Evolutionary conservation across 2,329 filamentous ascomycete species (phyloP).

Genomic region (Cordyceps cicadae): DNA sequence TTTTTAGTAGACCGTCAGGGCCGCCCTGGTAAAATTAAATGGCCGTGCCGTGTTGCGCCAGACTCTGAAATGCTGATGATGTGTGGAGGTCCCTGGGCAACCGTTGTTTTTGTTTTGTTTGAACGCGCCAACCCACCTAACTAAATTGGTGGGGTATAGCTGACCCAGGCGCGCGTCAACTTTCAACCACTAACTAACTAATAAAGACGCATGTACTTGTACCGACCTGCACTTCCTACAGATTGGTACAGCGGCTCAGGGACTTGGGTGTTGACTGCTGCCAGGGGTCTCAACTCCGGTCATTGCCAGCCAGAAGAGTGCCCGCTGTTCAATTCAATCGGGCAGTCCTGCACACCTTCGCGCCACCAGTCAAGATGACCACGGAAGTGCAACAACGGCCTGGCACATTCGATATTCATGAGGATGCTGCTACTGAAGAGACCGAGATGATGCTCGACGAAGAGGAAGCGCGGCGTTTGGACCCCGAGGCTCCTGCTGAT

Average conservation of each 20-base stretch:
- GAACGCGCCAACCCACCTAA: conserved; percentile 9
- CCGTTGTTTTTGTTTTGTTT: conserved; percentile 22
- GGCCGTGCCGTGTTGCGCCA: not conserved
- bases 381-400: conserved; percentile 18
- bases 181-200: not conserved
- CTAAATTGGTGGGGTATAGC: conserved; percentile 1
- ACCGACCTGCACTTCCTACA: not conserved
- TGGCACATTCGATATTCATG: conserved; percentile 39
- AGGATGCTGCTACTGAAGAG: conserved; percentile 42
- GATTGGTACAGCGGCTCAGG: not conserved
- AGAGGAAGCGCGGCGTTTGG: conserved; percentile 22
- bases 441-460: conserved; percentile 42
- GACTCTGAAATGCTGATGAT: conserved; percentile 8
- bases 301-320: not conserved
- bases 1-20: not conserved
- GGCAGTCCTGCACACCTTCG: conserved; percentile 2
- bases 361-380: conserved; percentile 16
- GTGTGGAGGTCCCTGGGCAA: conserved; percentile 18
- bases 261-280: not conserved
- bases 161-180: conserved; percentile 2
- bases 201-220: not conserved
- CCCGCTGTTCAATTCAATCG: conserved; percentile 12
- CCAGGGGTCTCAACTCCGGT: not conserved
- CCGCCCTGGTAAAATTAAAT: not conserved
- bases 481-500: conserved; percentile 18